Conservation (phyloP, 495 filamentous ascomycete genomes). For the Neurospora tetraspora region DNA sequence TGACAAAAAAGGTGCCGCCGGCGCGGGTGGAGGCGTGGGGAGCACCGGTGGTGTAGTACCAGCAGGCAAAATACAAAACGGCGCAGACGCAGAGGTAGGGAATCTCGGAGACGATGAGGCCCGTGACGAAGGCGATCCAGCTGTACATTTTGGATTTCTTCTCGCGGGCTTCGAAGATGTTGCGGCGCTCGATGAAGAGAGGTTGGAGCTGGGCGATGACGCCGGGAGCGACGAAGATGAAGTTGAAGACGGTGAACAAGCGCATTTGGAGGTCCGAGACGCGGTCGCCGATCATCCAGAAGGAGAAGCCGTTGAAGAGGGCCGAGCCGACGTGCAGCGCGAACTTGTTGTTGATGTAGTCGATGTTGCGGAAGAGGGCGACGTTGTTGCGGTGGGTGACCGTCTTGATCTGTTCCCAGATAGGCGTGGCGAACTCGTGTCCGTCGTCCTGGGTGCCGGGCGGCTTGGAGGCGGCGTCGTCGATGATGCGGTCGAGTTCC, state of each 20-base stretch:
- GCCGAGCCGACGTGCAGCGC: slow-evolving; percentile 25
- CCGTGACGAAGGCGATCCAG: slow-evolving; percentile 48
- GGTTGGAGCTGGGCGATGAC: slow-evolving; percentile 54
- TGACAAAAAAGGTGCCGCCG: slow-evolving; percentile 31
- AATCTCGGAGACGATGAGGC: slow-evolving; percentile 47
- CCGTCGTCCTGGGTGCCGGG: slow-evolving; percentile 19
- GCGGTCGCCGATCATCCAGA: slow-evolving; percentile 54
- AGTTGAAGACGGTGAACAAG: slow-evolving; percentile 65
- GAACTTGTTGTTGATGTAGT: slow-evolving; percentile 58
- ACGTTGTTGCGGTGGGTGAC: slow-evolving; percentile 51
- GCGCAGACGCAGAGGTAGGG: slow-evolving; percentile 47
- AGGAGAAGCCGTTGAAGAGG: slow-evolving; percentile 70
- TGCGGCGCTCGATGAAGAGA: slow-evolving; percentile 55
- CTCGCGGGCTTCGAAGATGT: slow-evolving; percentile 63
- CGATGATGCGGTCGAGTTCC: slow-evolving; percentile 53
- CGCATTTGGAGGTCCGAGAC: slow-evolving; percentile 63
- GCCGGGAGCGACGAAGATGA: slow-evolving; percentile 39
- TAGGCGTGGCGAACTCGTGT: slow-evolving; percentile 18
- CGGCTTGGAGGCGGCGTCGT: slow-evolving; percentile 19
- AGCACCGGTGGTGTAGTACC: slow-evolving; percentile 50
- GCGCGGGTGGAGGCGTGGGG: slow-evolving; percentile 32
- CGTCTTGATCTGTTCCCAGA: slow-evolving; percentile 31
- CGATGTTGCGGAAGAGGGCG: slow-evolving; percentile 63
- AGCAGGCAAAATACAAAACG: slow-evolving; percentile 48
- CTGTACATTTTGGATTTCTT: slow-evolving; percentile 65